Percentiles rank a stretch among this genome's conserved stretches.
phyloP scores from a whole-genome alignment of 495 filamentous ascomycete species.

The Rusavskia elegans region DNA sequence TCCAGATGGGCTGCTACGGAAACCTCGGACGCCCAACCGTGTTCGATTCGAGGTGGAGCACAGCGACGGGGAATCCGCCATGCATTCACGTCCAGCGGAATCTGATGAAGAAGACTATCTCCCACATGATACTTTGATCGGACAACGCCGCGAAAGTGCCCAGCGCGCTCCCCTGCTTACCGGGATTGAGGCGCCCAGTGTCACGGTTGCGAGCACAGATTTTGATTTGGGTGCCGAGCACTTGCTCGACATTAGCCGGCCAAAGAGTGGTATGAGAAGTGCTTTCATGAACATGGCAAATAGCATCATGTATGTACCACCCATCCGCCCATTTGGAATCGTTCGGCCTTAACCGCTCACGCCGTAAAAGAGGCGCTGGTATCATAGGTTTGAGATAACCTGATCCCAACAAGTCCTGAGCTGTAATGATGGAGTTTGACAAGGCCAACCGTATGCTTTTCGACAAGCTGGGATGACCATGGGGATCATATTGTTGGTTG shows the following conservation, averaged over 20 bases:
- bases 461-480: constrained; percentile 71
- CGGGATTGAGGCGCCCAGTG: constrained; percentile 71
- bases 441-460: constrained; percentile 82
- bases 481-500: constrained; percentile 62
- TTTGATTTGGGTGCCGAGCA: constrained; percentile 41
- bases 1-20: constrained; percentile 32
- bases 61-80: constrained; percentile 20
- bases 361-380: constrained; percentile 49
- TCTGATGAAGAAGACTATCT: constrained; percentile 35
- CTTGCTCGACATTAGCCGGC: constrained; percentile 41
- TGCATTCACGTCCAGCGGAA: constrained; percentile 25
- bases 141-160: constrained; percentile 11
- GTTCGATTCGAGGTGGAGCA: constrained; percentile 69
- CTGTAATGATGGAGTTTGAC: not conserved
- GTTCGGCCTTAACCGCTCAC: not conserved
- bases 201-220: constrained; percentile 55
- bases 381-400: constrained; percentile 51
- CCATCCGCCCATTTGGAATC: not conserved
- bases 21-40: constrained; percentile 66
- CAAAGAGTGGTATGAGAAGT: constrained; percentile 49
- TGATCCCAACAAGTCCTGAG: not conserved
- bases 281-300: constrained; percentile 99
- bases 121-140: constrained; percentile 1
- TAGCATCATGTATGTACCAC: constrained; percentile 53
- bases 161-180: constrained; percentile 64